phyloP scores from a whole-genome alignment of 140 eudicot genomes.

The Oenanthe javanica region DNA sequence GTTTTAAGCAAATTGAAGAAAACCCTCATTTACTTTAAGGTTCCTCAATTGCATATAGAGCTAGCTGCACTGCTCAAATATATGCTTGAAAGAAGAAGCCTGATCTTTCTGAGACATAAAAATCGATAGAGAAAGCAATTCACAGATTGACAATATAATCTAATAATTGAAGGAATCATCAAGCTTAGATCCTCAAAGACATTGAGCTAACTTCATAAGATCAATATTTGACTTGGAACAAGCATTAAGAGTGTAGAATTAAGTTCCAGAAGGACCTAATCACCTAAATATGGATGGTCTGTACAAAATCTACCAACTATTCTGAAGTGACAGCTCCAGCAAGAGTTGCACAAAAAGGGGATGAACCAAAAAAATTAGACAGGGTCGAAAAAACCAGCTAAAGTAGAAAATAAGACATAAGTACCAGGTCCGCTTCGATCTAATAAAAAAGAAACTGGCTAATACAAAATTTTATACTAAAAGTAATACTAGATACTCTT shows the following conservation, averaged over 20 bases:
- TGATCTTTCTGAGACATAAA: neutral
- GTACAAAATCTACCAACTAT: neutral
- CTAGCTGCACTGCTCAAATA: neutral
- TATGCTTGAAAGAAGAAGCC: neutral
- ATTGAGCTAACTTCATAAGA: neutral
- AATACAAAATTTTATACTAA: neutral
- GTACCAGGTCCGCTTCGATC: neutral
- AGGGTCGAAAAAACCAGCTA: neutral
- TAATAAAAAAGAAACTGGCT: neutral
- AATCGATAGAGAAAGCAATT: neutral
- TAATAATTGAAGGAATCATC: neutral
- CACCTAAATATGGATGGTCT: neutral
- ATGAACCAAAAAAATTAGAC: neutral
- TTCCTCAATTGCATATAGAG: neutral
- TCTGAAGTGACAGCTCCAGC: neutral
- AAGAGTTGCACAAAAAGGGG: neutral
- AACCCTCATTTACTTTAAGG: neutral
- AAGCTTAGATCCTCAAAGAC: neutral
- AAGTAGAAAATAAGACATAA: neutral
- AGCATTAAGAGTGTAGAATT: neutral
- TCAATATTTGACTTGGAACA: neutral
- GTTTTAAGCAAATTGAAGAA: neutral
- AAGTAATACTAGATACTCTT: neutral
- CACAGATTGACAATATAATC: neutral
- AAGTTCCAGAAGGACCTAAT: neutral